A percentile compares a stretch with the other conserved stretches of the same genome.
Evolutionary conservation across 805 yeast genomes (phyloP).

Genomic region (Nakazawaea molendinolei): DNA sequence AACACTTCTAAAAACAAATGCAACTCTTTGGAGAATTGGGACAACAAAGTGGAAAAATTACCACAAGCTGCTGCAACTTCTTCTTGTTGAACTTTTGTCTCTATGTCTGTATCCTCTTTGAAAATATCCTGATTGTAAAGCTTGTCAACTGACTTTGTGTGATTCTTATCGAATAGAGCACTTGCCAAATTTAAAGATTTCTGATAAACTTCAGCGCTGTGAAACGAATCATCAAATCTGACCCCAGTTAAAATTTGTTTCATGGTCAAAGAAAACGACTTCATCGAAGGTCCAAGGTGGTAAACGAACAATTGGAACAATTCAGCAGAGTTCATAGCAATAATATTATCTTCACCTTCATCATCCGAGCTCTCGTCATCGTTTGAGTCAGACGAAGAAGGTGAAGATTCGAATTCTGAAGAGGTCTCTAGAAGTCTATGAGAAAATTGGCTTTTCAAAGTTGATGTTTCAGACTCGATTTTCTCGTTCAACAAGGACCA

Average conservation of each 20-base stretch:
- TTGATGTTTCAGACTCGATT: constrained; percentile 13
- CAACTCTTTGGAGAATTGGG: constrained; percentile 57
- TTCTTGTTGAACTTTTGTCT: constrained; percentile 55
- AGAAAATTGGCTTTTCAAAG: constrained; percentile 22
- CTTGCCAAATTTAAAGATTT: constrained; percentile 44
- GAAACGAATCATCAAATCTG: constrained; percentile 40
- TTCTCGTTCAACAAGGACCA: constrained; percentile 40
- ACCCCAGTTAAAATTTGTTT: constrained; percentile 52
- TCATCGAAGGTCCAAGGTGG: constrained; percentile 67
- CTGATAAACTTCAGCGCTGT: constrained; percentile 36
- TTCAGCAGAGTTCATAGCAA: constrained; percentile 29
- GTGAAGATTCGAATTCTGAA: background rate
- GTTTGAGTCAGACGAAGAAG: background rate
- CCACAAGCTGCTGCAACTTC: constrained; percentile 84
- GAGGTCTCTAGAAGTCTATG: constrained; percentile 10
- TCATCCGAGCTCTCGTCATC: constrained; percentile 7
- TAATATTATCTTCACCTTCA: constrained; percentile 20
- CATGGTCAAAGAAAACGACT: constrained; percentile 57
- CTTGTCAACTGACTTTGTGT: constrained; percentile 47
- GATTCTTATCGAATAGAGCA: constrained; percentile 48
- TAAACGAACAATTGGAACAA: constrained; percentile 61
- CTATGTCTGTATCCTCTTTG: constrained; percentile 28
- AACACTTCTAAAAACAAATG: constrained; percentile 37
- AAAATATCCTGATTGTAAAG: constrained; percentile 54
- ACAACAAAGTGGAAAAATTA: constrained; percentile 61